Percentiles rank a stretch among this genome's conserved stretches.
These are phyloP conservation scores for Chlorella sp. DNA, from an alignment of 139 green algal species.

Conservation along the genomic window DNA sequence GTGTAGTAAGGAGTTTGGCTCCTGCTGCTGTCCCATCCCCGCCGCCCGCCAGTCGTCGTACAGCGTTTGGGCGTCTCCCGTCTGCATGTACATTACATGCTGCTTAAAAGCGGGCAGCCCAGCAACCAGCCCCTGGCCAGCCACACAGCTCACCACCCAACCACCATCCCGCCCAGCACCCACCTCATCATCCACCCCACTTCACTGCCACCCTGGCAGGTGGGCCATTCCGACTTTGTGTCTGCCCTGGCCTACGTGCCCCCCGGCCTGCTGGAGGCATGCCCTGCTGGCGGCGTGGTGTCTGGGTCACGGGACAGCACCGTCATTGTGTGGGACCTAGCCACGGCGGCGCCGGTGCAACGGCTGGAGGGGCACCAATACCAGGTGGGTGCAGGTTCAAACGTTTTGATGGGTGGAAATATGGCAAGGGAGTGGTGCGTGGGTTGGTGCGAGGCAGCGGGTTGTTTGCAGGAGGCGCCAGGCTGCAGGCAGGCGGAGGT, in stretches of 20 bases:
- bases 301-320: conserved; percentile 85
- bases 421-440: not conserved
- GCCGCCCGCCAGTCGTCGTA: too few relatives aligned
- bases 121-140: not conserved
- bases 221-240: conserved; percentile 90
- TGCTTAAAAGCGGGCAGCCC: not conserved
- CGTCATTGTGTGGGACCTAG: conserved; percentile 87
- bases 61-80: not conserved
- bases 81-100: not conserved
- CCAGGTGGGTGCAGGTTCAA: conserved; percentile 56
- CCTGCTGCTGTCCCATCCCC: too few relatives aligned
- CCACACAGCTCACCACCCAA: too few relatives aligned
- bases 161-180: too few relatives aligned
- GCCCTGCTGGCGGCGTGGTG: conserved; percentile 66
- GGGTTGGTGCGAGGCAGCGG: too few relatives aligned
- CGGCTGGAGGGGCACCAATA: conserved; percentile 81
- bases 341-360: conserved; percentile 41
- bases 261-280: conserved; percentile 22
- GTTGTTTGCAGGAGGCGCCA: too few relatives aligned
- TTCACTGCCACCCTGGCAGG: conserved; percentile 33
- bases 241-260: conserved; percentile 69
- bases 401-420: not conserved
- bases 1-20: too few relatives aligned
- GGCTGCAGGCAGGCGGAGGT: too few relatives aligned
- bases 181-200: not conserved